Evolutionary conservation across 192 early-diverging fungal genomes (phyloP), one percentile per base, ranked within the genome.

Genomic region (Pilobolus umbonatus): DNA sequence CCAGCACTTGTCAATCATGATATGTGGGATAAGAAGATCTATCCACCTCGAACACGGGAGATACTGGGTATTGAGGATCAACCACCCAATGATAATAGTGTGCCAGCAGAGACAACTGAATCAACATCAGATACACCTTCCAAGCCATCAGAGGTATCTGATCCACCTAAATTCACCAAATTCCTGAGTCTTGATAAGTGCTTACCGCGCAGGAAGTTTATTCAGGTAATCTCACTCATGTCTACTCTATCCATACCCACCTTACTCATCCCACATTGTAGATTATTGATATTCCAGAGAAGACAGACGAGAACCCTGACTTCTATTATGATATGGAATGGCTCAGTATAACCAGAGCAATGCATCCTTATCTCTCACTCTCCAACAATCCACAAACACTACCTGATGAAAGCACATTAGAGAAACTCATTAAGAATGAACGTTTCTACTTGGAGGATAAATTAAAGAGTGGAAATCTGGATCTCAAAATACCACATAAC

Each of bases 151-250:
- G 22, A 22, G 19, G 7, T 15, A 32, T 8, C 30, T 10, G n/a
- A 52, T 12, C 26, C 28, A 40, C 22, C 51, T 11, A 59, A 60
- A 30, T 12, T 72, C 7, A 99, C 97, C 2, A 67, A 78, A 30
- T 99, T 99, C 69, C 60, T 98, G 38, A 83, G 93, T 3, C 72
- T 99, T n/a, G 97, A 99, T 74, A 98, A 98, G 53, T 99, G 97
- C 53, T 45, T 90, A 21, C 87, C 85, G 2, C 51, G 74, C 4
- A 76, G 90, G 1, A 74, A 89, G 32, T 97, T 92, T 62, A 67
- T 99, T 26, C 90, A 97, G 72, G 82, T 94, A 32, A 44, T 19
- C 38, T n/a, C 28, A 31, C 7, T 34, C 1, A 44, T 21, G 9
- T 43, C n/a, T n/a, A n/a, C n/a, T n/a, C n/a, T n/a, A n/a, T n/a